Conservation (phyloP, 2,329 filamentous ascomycete genomes). For the Magnaporthales sp. region DNA sequence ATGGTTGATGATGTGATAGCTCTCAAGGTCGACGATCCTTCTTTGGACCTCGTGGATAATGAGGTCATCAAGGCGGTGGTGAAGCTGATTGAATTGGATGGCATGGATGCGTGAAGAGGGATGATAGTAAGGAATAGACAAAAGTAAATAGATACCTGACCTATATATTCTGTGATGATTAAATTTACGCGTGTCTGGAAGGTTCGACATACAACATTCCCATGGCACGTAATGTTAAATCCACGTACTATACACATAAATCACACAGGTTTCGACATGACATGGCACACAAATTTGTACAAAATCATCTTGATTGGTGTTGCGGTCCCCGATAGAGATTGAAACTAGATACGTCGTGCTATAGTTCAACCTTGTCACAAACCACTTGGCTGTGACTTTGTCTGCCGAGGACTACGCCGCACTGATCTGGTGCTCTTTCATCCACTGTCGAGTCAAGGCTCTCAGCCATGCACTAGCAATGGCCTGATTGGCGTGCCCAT, state of each 20-base stretch:
- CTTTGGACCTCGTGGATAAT: constrained; percentile 44
- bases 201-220: background rate
- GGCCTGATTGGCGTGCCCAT: background rate
- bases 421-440: background rate
- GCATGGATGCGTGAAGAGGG: constrained; percentile 55
- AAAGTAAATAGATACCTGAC: background rate
- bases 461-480: constrained; percentile 1
- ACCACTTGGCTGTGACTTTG: background rate
- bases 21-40: constrained; percentile 69
- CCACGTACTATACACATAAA: background rate
- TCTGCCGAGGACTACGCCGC: background rate
- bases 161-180: background rate
- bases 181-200: no score
- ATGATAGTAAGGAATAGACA: background rate
- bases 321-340: background rate
- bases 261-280: background rate
- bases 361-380: background rate
- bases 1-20: constrained; percentile 84
- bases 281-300: background rate
- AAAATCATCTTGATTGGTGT: constrained; percentile 1
- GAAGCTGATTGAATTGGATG: constrained; percentile 81
- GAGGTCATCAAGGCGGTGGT: constrained; percentile 71
- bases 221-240: background rate
- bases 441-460: background rate
- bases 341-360: background rate